A percentile compares a stretch with the other conserved stretches of the same genome.
phyloP scores from a whole-genome alignment of 164 flowering plant genomes.

The Houttuynia cordata region DNA sequence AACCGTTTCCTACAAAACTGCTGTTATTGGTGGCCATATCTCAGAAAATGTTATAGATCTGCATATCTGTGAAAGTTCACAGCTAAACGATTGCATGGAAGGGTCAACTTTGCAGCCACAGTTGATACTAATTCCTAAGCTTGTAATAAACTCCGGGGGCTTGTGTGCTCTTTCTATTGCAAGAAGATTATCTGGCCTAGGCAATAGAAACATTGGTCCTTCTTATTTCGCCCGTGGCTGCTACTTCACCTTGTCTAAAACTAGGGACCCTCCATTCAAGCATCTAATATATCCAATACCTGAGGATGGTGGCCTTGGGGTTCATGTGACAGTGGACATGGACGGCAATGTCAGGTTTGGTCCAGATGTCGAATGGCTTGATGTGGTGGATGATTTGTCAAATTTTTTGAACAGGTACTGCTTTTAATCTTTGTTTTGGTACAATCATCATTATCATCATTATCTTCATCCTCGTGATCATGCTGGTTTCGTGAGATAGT shows the following conservation, averaged over 20 bases:
- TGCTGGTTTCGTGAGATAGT: not conserved
- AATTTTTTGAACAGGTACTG: constrained; percentile 63
- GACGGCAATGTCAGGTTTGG: constrained; percentile 80
- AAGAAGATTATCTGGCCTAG: constrained; percentile 44
- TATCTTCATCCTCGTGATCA: not conserved
- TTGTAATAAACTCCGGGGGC: constrained; percentile 76
- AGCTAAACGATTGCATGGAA: constrained; percentile 31
- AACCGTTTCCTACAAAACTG: constrained; percentile 28
- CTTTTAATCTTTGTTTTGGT: no score
- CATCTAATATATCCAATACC: constrained; percentile 89
- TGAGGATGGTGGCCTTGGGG: constrained; percentile 92
- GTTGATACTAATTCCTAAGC: constrained; percentile 47
- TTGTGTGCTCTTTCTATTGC: constrained; percentile 61
- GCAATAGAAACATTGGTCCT: constrained; percentile 24
- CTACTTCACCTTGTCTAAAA: constrained; percentile 62
- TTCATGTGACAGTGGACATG: constrained; percentile 83
- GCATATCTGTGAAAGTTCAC: constrained; percentile 39
- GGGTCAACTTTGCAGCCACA: constrained; percentile 31
- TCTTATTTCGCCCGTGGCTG: constrained; percentile 83
- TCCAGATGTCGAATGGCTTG: constrained; percentile 93
- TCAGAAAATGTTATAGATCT: constrained; percentile 36
- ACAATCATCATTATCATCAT: no score
- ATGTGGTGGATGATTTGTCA: constrained; percentile 43
- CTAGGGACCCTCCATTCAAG: constrained; percentile 43
- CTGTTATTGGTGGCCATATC: constrained; percentile 55